Conservation (phyloP, 768 basidiomycete species). For the Panus rudis region DNA sequence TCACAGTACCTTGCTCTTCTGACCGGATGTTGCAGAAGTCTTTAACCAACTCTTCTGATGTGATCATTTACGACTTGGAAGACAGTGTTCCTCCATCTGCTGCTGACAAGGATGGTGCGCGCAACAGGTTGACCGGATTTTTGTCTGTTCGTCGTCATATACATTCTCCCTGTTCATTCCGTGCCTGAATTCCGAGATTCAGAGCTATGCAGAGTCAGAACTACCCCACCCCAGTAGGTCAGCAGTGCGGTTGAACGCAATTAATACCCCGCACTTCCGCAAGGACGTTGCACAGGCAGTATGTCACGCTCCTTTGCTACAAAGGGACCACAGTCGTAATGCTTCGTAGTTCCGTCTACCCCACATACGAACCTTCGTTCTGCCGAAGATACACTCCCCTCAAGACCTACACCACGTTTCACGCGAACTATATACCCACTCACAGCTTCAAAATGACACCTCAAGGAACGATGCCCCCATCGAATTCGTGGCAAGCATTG, state of each 20-base stretch:
- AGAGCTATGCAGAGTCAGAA: conserved; percentile 10
- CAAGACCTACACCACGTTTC: conserved; percentile 61
- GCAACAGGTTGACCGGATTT: conserved; percentile 48
- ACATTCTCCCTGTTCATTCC: too few relatives aligned
- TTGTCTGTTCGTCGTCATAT: conserved; percentile 35
- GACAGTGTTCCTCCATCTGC: conserved; percentile 68
- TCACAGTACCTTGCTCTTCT: conserved; percentile 69
- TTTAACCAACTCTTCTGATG: conserved; percentile 53
- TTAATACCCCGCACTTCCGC: conserved; percentile 56
- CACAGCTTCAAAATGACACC: conserved; percentile 15
- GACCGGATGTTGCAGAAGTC: conserved; percentile 81
- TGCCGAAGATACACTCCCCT: conserved; percentile 78
- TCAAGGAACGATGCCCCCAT: conserved; percentile 28
- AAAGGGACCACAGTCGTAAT: too few relatives aligned
- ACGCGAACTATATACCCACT: conserved; percentile 31
- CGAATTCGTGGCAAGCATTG: conserved; percentile 73
- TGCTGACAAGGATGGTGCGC: conserved; percentile 52
- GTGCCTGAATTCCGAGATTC: too few relatives aligned
- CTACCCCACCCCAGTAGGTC: conserved; percentile 44
- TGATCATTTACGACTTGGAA: conserved; percentile 84
- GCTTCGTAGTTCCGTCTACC: conserved; percentile 39
- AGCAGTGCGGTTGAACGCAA: conserved; percentile 66
- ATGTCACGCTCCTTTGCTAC: conserved; percentile 11
- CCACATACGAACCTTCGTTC: conserved; percentile 57
- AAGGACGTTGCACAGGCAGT: conserved; percentile 61